phyloP scores from a whole-genome alignment of 106 monocot species.

The Agapanthus africanus region DNA sequence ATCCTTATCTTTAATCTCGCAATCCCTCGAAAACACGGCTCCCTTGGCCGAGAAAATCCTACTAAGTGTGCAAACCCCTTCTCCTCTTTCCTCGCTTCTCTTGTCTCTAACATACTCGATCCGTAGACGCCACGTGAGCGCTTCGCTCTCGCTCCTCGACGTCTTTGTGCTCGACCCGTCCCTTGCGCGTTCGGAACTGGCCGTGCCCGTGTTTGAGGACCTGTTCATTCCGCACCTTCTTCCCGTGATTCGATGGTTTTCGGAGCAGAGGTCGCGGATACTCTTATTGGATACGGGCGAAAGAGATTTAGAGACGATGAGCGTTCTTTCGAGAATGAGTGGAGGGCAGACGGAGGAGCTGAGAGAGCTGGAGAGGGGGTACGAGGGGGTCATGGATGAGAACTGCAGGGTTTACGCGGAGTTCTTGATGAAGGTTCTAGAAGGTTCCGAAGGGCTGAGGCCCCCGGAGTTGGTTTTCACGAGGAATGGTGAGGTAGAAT shows the following conservation, averaged over 20 bases:
- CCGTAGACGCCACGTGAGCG: constrained; percentile 21
- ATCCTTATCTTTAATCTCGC: constrained; percentile 21
- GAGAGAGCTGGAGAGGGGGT: constrained; percentile 32
- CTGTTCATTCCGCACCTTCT: constrained; percentile 50
- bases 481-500: neutral
- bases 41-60: neutral
- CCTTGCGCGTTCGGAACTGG: constrained; percentile 32
- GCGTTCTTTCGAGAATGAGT: constrained; percentile 40
- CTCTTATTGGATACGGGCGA: constrained; percentile 2
- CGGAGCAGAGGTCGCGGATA: constrained; percentile 24
- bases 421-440: constrained; percentile 34
- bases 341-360: constrained; percentile 32
- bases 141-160: constrained; percentile 36
- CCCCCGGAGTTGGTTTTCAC: constrained; percentile 23
- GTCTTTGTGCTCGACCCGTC: constrained; percentile 38
- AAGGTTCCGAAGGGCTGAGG: constrained; percentile 8
- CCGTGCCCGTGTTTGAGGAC: constrained; percentile 32
- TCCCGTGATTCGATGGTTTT: constrained; percentile 31
- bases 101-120: constrained; percentile 24
- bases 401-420: constrained; percentile 32
- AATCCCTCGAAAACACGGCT: constrained; percentile 13
- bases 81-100: constrained; percentile 33
- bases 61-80: neutral
- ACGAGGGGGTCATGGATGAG: constrained; percentile 40
- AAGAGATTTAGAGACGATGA: constrained; percentile 9